Evolutionary conservation across 2,329 filamentous ascomycete species (phyloP), one percentile per base, ranked within the genome.

Genomic region (Fusarium decemcellulare): DNA sequence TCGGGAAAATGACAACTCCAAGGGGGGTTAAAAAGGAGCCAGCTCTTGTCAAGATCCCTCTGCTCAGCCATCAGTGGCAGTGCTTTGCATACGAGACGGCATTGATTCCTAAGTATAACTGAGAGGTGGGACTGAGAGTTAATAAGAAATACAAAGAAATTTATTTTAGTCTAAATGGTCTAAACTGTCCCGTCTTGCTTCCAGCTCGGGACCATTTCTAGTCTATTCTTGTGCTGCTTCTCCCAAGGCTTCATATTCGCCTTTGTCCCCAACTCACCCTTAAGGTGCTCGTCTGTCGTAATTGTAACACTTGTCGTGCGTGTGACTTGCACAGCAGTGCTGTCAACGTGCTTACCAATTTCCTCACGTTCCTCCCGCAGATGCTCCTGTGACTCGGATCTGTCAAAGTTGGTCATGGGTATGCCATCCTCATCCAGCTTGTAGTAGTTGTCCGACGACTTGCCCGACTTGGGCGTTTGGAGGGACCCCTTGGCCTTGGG

Each of bases 351-450:
- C 1, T 59, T 40, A 9, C 7, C 15, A 14, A 9, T 29, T 6
- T n/a, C 18, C 23, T 46, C 42, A 8, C 29, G 27, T 6, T 16
- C 23, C 3, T 57, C 44, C 7, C 42, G 59, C 4, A 66, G 55
- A 2, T 50, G 40, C 34, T 68, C 65, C 14, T 63, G 61, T 4
- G 65, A 65, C 47, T 65, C 65, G 5, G 65, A 58, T 23, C 50
- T 57, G 29, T 65, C 39, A 6, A 68, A 18, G 8, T 58, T 61
- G 18, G 46, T 32, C 62, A 68, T 44, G 6, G 55, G 55, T 12
- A 65, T 7, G 7, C 61, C 62, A 11, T 68, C 58, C 15, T 65
- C 65, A 12, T 56, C 55, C 5, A 68, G 55, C 18, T 63, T 62
- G 39, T 63, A 65, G 15, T 68, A 68, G 15, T 37, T 53, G n/a